A percentile compares a stretch with the other conserved stretches of the same genome.
These are phyloP conservation scores for Aspergillus cejpii DNA, from an alignment of 2,329 filamentous ascomycete species.

Conservation along the genomic window DNA sequence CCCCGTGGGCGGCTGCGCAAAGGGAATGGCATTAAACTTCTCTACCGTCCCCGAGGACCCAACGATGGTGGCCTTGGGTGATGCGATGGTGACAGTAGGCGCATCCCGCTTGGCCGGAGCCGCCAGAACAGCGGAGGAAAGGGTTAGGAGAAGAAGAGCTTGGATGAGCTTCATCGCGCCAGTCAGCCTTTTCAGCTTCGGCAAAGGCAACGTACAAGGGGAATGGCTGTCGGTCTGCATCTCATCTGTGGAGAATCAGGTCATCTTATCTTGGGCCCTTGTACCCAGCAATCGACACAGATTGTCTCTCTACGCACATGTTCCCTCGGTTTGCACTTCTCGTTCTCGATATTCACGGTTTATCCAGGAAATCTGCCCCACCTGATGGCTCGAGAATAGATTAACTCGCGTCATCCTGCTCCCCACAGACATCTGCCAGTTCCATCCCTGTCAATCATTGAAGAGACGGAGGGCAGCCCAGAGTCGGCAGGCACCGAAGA, in stretches of 20 bases:
- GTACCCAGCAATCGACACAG: not conserved
- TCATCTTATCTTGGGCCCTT: not conserved
- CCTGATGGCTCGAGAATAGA: not conserved
- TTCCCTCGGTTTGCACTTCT: not conserved
- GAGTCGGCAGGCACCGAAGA: not conserved
- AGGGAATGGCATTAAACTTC: conserved; percentile 68
- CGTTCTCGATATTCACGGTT: not conserved
- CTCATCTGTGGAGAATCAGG: not conserved
- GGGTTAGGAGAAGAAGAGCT: conserved; percentile 7
- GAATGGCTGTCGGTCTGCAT: not conserved
- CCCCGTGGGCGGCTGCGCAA: conserved; percentile 62
- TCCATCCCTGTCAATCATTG: not conserved
- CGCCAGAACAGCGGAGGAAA: conserved; percentile 10
- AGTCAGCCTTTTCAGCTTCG: not conserved
- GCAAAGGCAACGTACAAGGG: not conserved
- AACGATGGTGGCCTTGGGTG: conserved; percentile 48
- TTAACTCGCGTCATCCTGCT: not conserved
- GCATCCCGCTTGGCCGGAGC: conserved; percentile 35
- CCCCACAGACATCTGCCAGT: not conserved
- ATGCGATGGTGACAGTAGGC: conserved; percentile 50
- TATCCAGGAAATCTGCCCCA: not conserved
- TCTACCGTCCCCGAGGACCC: conserved; percentile 48
- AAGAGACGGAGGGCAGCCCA: not conserved
- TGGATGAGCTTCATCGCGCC: conserved; percentile 6
- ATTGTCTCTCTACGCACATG: not conserved